Conservation (phyloP, 2,329 filamentous ascomycete species). For the Xylariales sp. region DNA sequence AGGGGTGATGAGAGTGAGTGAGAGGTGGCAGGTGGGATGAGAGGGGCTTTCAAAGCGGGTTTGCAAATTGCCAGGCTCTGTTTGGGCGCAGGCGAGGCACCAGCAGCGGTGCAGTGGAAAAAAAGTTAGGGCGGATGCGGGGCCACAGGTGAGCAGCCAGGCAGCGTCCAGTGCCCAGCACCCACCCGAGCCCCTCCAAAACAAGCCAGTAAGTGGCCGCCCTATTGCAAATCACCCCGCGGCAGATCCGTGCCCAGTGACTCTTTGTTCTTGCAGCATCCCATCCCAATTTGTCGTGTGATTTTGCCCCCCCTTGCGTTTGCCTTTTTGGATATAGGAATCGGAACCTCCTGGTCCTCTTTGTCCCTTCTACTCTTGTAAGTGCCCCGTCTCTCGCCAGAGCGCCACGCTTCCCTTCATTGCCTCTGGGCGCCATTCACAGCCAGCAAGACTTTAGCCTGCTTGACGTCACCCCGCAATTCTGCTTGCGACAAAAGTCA, state of each 20-base stretch:
- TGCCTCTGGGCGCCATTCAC: no score
- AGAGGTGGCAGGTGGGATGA: background rate
- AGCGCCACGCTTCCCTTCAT: no score
- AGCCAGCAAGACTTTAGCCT: no score
- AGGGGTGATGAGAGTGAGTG: no score
- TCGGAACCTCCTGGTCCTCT: no score
- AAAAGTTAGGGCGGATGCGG: no score
- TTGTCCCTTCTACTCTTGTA: no score
- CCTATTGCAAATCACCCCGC: constrained; percentile 4
- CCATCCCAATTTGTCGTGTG: background rate
- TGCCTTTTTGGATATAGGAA: background rate
- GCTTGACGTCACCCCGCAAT: constrained; percentile 10
- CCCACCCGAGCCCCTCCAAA: no score
- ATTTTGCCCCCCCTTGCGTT: background rate
- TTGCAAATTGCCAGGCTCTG: background rate
- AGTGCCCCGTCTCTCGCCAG: no score
- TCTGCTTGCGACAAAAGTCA: background rate
- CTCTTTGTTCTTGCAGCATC: constrained; percentile 3
- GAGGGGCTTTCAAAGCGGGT: background rate
- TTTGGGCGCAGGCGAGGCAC: background rate
- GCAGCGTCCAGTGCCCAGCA: no score
- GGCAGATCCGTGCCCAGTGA: background rate
- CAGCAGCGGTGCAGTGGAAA: background rate
- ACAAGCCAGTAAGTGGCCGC: background rate
- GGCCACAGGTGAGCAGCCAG: no score